Conservation (phyloP, 2,329 filamentous ascomycete species). For the Graphilbum fragrans region DNA sequence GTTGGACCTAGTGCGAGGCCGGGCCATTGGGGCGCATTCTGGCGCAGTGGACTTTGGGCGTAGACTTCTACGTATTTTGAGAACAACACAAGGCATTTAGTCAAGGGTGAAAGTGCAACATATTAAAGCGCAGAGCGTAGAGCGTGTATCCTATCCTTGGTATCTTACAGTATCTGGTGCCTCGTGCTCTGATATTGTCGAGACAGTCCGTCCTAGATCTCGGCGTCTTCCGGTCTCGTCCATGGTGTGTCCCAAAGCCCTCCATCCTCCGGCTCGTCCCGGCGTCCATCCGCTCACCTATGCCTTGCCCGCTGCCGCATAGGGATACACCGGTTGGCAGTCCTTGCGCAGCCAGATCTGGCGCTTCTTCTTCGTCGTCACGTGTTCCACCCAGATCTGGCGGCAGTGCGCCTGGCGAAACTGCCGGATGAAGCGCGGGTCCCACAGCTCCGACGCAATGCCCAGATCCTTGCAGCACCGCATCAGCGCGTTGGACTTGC, state of each 20-base stretch:
- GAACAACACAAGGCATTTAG: no score
- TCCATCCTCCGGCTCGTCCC: neutral
- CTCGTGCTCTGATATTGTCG: no score
- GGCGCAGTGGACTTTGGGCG: no score
- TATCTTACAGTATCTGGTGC: no score
- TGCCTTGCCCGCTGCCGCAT: conserved; percentile 17
- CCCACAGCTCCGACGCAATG: conserved; percentile 91
- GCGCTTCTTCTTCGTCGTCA: conserved; percentile 73
- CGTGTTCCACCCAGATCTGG: conserved; percentile 85
- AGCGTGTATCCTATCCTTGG: no score
- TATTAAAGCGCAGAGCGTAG: no score
- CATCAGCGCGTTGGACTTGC: conserved; percentile 96
- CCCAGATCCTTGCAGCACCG: conserved; percentile 97
- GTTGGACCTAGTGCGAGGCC: no score
- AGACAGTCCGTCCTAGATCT: no score
- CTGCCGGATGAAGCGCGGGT: conserved; percentile 76
- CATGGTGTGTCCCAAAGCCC: neutral
- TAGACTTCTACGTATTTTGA: no score
- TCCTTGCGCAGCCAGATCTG: conserved; percentile 82
- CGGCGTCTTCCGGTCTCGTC: neutral
- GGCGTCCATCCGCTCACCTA: neutral
- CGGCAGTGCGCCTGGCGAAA: conserved; percentile 66
- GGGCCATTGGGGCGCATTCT: no score
- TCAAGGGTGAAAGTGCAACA: no score
- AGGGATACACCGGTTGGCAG: conserved; percentile 56